phyloP scores from a whole-genome alignment of 2,329 filamentous ascomycete species.

The Dryadomyces quercus-mongolicae region DNA sequence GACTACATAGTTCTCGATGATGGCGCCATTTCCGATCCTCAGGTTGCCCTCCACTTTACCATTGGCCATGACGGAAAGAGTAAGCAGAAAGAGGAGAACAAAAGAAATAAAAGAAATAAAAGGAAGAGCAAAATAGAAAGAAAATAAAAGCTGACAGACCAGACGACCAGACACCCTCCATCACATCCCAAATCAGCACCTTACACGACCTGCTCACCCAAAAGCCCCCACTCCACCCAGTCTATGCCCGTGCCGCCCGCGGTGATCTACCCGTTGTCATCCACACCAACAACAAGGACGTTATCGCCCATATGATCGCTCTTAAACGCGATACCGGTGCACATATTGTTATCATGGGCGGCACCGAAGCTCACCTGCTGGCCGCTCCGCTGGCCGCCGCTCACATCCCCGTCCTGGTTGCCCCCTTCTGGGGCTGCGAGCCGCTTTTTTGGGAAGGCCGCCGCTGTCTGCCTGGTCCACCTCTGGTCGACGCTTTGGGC shows the following conservation, averaged over 20 bases:
- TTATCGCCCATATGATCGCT: slow-evolving; percentile 17
- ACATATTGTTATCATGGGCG: slow-evolving; percentile 26
- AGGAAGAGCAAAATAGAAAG: too few relatives aligned
- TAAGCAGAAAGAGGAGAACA: not conserved
- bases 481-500: slow-evolving; percentile 16
- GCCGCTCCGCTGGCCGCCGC: slow-evolving; percentile 22
- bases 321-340: slow-evolving; percentile 22
- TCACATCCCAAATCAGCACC: slow-evolving; percentile 1
- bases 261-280: slow-evolving; percentile 27
- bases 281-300: slow-evolving; percentile 24
- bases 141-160: too few relatives aligned
- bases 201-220: not conserved
- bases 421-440: slow-evolving; percentile 20
- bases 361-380: slow-evolving; percentile 15
- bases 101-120: too few relatives aligned
- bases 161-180: slow-evolving; percentile 1
- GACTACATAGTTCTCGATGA: not conserved
- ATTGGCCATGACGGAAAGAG: slow-evolving; percentile 4
- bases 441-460: slow-evolving; percentile 24
- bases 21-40: not conserved
- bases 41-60: slow-evolving; percentile 4
- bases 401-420: slow-evolving; percentile 25
- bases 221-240: not conserved
- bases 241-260: slow-evolving; percentile 12
- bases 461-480: slow-evolving; percentile 27